A percentile compares a stretch with the other conserved stretches of the same genome.
These are phyloP conservation scores for Penicillium vulpinum DNA, from an alignment of 2,329 filamentous ascomycete genomes.

Conservation along the genomic window DNA sequence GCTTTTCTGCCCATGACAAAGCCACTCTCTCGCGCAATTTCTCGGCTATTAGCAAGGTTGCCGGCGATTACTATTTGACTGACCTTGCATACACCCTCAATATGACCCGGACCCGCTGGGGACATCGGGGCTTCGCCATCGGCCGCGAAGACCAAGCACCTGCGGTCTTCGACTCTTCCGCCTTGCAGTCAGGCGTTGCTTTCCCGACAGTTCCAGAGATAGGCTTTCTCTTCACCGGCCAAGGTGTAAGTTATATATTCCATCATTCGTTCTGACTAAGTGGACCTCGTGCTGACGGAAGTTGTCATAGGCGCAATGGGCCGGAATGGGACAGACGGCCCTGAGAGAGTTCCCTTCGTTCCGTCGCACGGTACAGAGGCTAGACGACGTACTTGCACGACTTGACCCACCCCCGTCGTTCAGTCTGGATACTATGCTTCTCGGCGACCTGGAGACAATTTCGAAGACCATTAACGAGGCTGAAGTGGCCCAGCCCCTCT, in stretches of 20 bases:
- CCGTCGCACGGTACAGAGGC: background rate
- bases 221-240: background rate
- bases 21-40: too few species aligned
- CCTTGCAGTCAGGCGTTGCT: background rate
- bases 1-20: too few species aligned
- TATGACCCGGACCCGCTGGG: too few species aligned
- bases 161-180: background rate
- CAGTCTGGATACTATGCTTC: background rate
- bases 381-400: background rate
- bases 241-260: too few species aligned
- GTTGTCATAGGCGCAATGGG: too few species aligned
- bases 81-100: too few species aligned
- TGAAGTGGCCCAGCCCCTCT: background rate
- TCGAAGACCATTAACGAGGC: background rate
- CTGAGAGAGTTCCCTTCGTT: background rate
- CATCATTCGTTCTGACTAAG: too few species aligned
- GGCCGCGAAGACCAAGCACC: too few species aligned
- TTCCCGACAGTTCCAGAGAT: background rate
- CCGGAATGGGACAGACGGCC: background rate
- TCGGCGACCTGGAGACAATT: background rate
- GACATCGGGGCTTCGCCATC: too few species aligned
- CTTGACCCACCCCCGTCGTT: background rate
- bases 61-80: too few species aligned
- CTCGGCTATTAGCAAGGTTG: too few species aligned
- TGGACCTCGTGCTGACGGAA: too few species aligned